Evolutionary conservation across 2,329 filamentous ascomycete species (phyloP), one percentile per base, ranked within the genome.

Genomic region (Clathrospora elynae): DNA sequence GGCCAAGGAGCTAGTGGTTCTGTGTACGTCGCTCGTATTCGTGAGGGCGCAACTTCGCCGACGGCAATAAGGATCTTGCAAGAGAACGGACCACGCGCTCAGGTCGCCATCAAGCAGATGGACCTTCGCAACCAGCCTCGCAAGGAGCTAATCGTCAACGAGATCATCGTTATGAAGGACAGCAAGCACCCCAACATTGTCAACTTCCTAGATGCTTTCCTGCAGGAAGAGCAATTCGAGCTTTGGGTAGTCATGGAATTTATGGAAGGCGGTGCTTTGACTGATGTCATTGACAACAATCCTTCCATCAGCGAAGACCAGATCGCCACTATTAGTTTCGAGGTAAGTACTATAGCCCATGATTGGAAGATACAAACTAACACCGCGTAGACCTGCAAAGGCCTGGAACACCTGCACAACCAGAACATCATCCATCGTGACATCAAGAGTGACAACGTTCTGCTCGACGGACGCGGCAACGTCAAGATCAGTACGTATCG

Each of bases 241-340:
- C 81, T 99, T n/a, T 99, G 93, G 93, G 90, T 99, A 8, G 92
- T 99, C 37, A 96, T 99, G 93, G 93, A 99, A 75, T 99, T 91
- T 65, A 99, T 99, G 93, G 93, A 99, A 74, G 93, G 93, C 61
- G 93, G 93, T 74, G 89, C 93, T 50, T 76, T 99, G 70, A 99
- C 93, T 1, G 93, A 99, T 77, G 90, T 99, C 48, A 99, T 99
- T 73, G 93, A 99, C 73, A 96, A 97, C 75, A 99, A 97, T 72
- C 82, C 87, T 2, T 84, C 85, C 43, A 96, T 99, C 60, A 90
- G 87, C 4, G 93, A 99, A 71, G 90, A 96, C 67, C 93, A 99
- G 71, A 99, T 99, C 64, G 90, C 93, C 7, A 96, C 92, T 4
- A 97, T 99, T 55, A 97, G 92, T 71, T 82, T 87, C 36, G 93